Evolutionary conservation across 495 filamentous ascomycete species (phyloP).

Genomic region (Hypomontagnella monticulosa): DNA sequence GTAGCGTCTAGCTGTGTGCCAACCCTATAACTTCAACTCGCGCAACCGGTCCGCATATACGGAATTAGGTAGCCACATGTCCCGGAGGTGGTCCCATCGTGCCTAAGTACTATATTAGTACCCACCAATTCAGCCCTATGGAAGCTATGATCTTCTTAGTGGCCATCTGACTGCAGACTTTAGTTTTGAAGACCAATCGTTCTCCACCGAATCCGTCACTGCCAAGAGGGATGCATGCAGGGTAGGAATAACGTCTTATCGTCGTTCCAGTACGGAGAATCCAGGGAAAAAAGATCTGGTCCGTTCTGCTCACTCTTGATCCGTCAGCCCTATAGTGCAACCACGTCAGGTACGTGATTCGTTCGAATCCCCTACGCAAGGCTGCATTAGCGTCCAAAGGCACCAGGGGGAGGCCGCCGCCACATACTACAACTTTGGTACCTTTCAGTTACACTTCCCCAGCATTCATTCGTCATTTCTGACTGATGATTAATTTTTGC

Average conservation of each 20-base stretch:
- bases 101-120: conserved; percentile 34
- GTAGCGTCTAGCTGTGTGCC: background rate
- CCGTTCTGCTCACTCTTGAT: conserved; percentile 15
- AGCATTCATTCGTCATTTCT: background rate
- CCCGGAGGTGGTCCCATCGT: conserved; percentile 5
- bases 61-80: background rate
- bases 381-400: conserved; percentile 25
- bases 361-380: conserved; percentile 3
- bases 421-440: conserved; percentile 1
- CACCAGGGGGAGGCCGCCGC: conserved; percentile 35
- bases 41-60: conserved; percentile 34
- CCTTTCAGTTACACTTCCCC: background rate
- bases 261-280: conserved; percentile 21
- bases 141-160: conserved; percentile 27
- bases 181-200: conserved; percentile 32
- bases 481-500: conserved; percentile 3
- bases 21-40: conserved; percentile 7
- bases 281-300: conserved; percentile 5
- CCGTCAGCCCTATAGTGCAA: conserved; percentile 43
- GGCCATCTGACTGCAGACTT: conserved; percentile 39
- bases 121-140: conserved; percentile 49
- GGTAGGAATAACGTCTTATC: conserved; percentile 27
- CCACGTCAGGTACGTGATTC: conserved; percentile 29
- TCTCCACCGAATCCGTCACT: conserved; percentile 29
- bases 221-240: conserved; percentile 33